A percentile compares a stretch with the other conserved stretches of the same genome.
These are phyloP conservation scores for Melanopsichium pennsylvanicum DNA, from an alignment of 1,284 basidiomycete species.

Conservation along the genomic window DNA sequence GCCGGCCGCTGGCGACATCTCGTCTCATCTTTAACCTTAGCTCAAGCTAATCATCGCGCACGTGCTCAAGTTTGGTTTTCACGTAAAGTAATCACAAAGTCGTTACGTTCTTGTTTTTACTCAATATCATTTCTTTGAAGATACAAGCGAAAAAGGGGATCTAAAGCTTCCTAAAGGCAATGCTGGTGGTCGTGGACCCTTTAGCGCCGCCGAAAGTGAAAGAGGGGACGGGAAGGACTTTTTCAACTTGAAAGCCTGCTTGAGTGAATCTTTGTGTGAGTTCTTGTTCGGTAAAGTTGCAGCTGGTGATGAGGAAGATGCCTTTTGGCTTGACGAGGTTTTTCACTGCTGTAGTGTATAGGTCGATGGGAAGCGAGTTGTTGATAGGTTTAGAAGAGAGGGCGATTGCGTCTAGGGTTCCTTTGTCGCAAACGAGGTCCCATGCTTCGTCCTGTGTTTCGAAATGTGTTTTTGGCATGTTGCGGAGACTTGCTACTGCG, in stretches of 20 bases:
- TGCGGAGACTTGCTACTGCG: conserved; percentile 9
- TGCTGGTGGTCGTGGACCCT: conserved; percentile 51
- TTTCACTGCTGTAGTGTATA: conserved; percentile 74
- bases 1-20: conserved; percentile 7
- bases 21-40: conserved; percentile 31
- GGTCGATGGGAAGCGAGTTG: conserved; percentile 71
- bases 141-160: no score
- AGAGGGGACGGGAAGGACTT: conserved; percentile 52
- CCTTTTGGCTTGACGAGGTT: conserved; percentile 72
- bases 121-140: no score
- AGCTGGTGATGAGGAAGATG: conserved; percentile 80
- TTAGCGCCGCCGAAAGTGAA: conserved; percentile 58
- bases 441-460: conserved; percentile 27
- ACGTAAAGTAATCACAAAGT: no score
- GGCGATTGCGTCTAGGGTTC: conserved; percentile 80
- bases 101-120: no score
- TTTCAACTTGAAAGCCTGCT: conserved; percentile 44
- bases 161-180: conserved; percentile 42
- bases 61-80: no score
- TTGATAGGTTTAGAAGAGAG: conserved; percentile 73
- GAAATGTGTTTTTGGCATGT: background rate
- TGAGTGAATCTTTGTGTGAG: conserved; percentile 72
- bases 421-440: conserved; percentile 67
- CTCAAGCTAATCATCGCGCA: no score
- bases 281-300: conserved; percentile 88